These are phyloP conservation scores for Plicaturopsis crispa DNA, from an alignment of 768 basidiomycete genomes.

Conservation along the genomic window DNA sequence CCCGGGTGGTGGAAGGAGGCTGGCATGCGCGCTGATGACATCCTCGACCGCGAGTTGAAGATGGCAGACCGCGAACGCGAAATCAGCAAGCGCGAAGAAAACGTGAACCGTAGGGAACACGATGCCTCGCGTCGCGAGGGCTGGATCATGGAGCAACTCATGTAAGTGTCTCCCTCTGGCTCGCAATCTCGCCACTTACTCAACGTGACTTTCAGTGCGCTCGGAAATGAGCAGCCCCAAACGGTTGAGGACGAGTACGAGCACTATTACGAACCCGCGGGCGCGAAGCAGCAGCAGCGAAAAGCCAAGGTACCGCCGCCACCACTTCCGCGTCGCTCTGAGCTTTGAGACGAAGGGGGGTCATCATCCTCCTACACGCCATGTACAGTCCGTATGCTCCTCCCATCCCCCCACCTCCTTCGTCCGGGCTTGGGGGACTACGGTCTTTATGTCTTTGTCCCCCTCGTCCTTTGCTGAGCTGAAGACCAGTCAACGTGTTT, in stretches of 20 bases:
- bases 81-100: constrained; percentile 80
- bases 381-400: constrained; percentile 69
- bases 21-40: constrained; percentile 69
- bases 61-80: constrained; percentile 83
- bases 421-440: constrained; percentile 89
- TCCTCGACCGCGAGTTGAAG: constrained; percentile 79
- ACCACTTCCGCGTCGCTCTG: constrained; percentile 79
- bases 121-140: constrained; percentile 81
- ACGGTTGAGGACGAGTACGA: constrained; percentile 81
- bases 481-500: constrained; percentile 27
- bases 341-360: constrained; percentile 94
- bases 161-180: constrained; percentile 41
- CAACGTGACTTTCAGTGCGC: constrained; percentile 33
- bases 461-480: constrained; percentile 69
- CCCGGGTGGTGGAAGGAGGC: constrained; percentile 72
- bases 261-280: constrained; percentile 66
- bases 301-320: constrained; percentile 90
- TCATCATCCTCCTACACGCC: constrained; percentile 35
- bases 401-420: constrained; percentile 60
- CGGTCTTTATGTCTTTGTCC: constrained; percentile 65
- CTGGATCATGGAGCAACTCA: constrained; percentile 92
- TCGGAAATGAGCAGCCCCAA: constrained; percentile 61
- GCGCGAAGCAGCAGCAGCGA: constrained; percentile 58
- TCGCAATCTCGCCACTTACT: not conserved
- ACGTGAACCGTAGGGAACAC: constrained; percentile 77